Conservation (phyloP, 2,329 filamentous ascomycete genomes). For the Colletotrichum lentis region DNA sequence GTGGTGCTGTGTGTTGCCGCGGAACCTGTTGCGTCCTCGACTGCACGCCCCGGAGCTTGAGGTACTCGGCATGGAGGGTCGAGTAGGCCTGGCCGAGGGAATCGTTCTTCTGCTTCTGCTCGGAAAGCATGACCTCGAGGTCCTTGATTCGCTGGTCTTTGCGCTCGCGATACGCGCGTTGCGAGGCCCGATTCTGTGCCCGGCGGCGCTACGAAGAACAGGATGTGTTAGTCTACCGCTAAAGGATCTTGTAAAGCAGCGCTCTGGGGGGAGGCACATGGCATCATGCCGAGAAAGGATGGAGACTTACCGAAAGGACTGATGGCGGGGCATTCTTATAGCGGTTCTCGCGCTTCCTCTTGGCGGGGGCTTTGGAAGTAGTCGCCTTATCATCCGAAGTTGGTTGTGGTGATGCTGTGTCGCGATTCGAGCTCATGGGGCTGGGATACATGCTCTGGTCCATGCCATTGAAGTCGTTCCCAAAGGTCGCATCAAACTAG, state of each 20-base stretch:
- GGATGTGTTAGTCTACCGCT: slow-evolving; percentile 18
- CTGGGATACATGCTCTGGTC: slow-evolving; percentile 46
- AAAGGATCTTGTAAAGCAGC: not conserved
- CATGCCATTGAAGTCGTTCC: slow-evolving; percentile 42
- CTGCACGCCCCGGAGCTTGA: slow-evolving; percentile 46
- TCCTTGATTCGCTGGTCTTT: slow-evolving; percentile 69
- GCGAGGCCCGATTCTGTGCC: slow-evolving; percentile 47
- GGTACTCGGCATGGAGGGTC: slow-evolving; percentile 56
- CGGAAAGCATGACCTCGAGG: slow-evolving; percentile 64
- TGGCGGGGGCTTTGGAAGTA: slow-evolving; percentile 50
- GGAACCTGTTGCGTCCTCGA: slow-evolving; percentile 28
- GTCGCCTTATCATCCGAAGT: slow-evolving; percentile 23
- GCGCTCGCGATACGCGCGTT: slow-evolving; percentile 46
- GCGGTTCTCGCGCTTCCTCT: slow-evolving; percentile 60
- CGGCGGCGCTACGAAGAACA: slow-evolving; percentile 42
- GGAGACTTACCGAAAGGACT: slow-evolving; percentile 55
- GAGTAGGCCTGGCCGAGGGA: slow-evolving; percentile 63
- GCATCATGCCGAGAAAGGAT: not conserved
- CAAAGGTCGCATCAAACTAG: slow-evolving; percentile 39
- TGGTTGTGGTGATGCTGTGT: slow-evolving; percentile 38
- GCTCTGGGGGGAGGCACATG: not conserved
- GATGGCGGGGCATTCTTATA: slow-evolving; percentile 62
- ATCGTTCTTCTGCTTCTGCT: slow-evolving; percentile 63
- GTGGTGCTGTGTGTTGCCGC: slow-evolving; percentile 29
- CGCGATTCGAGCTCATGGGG: slow-evolving; percentile 42